These are phyloP conservation scores for Ramalina peruviana DNA, from an alignment of 495 filamentous ascomycete genomes.

Conservation along the genomic window DNA sequence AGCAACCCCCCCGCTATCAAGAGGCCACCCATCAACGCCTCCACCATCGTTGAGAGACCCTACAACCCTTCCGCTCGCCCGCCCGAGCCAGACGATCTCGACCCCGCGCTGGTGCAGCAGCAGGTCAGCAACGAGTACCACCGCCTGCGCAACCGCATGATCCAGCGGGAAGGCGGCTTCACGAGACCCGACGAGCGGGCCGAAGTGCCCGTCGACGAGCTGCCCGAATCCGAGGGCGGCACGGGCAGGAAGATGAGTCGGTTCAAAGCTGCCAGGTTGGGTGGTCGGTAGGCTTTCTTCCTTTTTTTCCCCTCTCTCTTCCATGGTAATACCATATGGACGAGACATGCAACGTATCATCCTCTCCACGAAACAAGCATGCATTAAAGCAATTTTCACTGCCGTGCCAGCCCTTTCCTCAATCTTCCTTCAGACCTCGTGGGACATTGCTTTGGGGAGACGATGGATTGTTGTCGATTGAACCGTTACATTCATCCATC, in stretches of 20 bases:
- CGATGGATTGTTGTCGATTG: too few relatives aligned
- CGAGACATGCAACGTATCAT: too few relatives aligned
- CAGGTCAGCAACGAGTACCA: slow-evolving; percentile 74
- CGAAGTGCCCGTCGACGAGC: slow-evolving; percentile 37
- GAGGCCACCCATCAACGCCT: slow-evolving; percentile 42
- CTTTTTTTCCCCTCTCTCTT: too few relatives aligned
- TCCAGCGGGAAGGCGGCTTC: slow-evolving; percentile 68
- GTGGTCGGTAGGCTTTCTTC: slow-evolving; percentile 13
- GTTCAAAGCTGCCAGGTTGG: slow-evolving; percentile 75
- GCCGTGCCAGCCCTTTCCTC: too few relatives aligned
- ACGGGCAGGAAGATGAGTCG: slow-evolving; percentile 59
- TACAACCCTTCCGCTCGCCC: slow-evolving; percentile 12
- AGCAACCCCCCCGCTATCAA: slow-evolving; percentile 10
- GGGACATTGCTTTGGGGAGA: too few relatives aligned
- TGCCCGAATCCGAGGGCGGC: slow-evolving; percentile 53
- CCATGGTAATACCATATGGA: too few relatives aligned
- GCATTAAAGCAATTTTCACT: too few relatives aligned
- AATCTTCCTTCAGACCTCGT: too few relatives aligned
- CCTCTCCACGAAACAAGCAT: too few relatives aligned
- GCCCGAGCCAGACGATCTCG: slow-evolving; percentile 55
- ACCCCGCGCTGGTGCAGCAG: slow-evolving; percentile 55
- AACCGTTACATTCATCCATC: too few relatives aligned
- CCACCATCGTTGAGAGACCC: slow-evolving; percentile 49
- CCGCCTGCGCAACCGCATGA: slow-evolving; percentile 61
- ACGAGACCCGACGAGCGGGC: slow-evolving; percentile 43